These are phyloP conservation scores for Erodium moschatum DNA, from an alignment of 441 rosid species.

Conservation along the genomic window DNA sequence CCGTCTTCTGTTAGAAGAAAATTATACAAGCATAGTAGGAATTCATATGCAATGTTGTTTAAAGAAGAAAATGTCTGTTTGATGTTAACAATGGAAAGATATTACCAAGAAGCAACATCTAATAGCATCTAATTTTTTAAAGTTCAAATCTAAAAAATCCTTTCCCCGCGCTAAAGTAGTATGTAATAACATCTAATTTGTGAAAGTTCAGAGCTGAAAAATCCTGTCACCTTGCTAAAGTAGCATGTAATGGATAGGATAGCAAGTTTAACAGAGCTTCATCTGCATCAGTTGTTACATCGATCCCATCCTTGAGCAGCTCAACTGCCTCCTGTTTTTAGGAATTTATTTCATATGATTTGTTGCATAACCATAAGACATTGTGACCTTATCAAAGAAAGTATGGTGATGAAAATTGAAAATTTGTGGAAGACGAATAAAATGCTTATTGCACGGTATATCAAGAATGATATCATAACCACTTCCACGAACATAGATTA, in stretches of 20 bases:
- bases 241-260: slow-evolving; percentile 68
- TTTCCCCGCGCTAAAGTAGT: too few relatives aligned
- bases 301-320: slow-evolving; percentile 93
- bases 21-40: too few relatives aligned
- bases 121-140: too few relatives aligned
- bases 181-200: slow-evolving; percentile 3
- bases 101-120: background rate
- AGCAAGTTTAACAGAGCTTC: slow-evolving; percentile 61
- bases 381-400: too few relatives aligned
- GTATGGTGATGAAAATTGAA: too few relatives aligned
- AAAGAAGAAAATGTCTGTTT: background rate
- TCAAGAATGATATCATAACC: too few relatives aligned
- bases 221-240: slow-evolving; percentile 58
- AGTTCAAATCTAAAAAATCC: too few relatives aligned
- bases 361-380: too few relatives aligned
- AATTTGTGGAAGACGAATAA: too few relatives aligned
- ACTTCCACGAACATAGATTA: background rate
- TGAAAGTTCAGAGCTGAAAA: background rate
- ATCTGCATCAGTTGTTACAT: slow-evolving; percentile 76
- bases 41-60: too few relatives aligned
- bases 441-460: too few relatives aligned
- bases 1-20: too few relatives aligned
- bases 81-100: background rate
- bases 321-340: slow-evolving; percentile 61
- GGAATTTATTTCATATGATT: slow-evolving; percentile 3